A percentile compares a stretch with the other conserved stretches of the same genome.
Conservation (phyloP, 768 basidiomycete species). For the Steccherinum ochraceum region DNA sequence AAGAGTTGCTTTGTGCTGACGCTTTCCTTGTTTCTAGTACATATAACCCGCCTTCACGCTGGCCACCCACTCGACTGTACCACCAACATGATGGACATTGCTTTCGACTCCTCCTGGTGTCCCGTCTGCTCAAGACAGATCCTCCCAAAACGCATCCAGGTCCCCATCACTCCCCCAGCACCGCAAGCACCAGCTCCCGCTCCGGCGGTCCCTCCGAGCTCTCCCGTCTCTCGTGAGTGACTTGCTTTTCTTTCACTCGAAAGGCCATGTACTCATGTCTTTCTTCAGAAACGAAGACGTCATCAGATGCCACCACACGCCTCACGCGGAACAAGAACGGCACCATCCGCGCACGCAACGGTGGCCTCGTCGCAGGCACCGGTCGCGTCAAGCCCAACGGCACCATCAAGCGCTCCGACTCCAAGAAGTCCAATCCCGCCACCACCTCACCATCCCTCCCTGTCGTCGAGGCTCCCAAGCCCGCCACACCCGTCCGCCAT, state of each 20-base stretch:
- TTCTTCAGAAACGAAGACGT: constrained; percentile 23
- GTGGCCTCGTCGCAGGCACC: constrained; percentile 59
- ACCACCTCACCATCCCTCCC: constrained; percentile 14
- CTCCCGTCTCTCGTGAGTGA: constrained; percentile 35
- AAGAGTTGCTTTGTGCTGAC: no score
- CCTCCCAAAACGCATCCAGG: constrained; percentile 64
- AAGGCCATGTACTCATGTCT: constrained; percentile 10
- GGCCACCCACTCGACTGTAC: constrained; percentile 14
- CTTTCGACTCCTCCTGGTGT: constrained; percentile 71
- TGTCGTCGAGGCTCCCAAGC: constrained; percentile 19
- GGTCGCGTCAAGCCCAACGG: constrained; percentile 57
- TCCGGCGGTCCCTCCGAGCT: constrained; percentile 33
- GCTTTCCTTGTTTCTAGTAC: no score
- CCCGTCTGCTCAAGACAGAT: constrained; percentile 75
- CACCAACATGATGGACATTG: constrained; percentile 20
- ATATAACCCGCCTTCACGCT: constrained; percentile 16
- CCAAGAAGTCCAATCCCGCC: constrained; percentile 15
- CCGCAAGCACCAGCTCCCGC: constrained; percentile 10
- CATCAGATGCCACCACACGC: constrained; percentile 16
- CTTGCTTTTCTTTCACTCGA: constrained; percentile 2
- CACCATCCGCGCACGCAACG: constrained; percentile 29
- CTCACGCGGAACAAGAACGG: constrained; percentile 28
- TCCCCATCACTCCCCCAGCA: constrained; percentile 32
- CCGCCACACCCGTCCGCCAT: constrained; percentile 36
- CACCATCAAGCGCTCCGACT: constrained; percentile 38